A percentile compares a stretch with the other conserved stretches of the same genome.
These are phyloP conservation scores for Monilinia fructicola DNA, from an alignment of 2,329 filamentous ascomycete genomes.

Conservation along the genomic window DNA sequence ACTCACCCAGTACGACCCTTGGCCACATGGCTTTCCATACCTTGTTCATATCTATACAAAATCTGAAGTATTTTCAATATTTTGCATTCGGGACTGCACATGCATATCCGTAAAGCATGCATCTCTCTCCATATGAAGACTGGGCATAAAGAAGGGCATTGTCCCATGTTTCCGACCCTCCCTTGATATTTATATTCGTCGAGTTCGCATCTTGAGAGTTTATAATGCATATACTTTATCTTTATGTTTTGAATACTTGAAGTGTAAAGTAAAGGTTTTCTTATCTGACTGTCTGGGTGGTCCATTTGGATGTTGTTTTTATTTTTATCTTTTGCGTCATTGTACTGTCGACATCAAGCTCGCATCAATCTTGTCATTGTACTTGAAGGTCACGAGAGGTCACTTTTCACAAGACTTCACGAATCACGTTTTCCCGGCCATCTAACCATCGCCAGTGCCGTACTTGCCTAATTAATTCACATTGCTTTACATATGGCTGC, in stretches of 20 bases:
- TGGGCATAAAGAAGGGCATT: background rate
- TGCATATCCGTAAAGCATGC: background rate
- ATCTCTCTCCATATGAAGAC: background rate
- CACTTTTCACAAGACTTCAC: background rate
- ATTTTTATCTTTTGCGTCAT: background rate
- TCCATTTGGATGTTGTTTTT: background rate
- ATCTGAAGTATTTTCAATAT: background rate
- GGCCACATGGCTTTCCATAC: background rate
- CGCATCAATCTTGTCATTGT: background rate
- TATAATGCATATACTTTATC: background rate
- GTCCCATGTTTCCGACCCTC: background rate
- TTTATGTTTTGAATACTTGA: background rate
- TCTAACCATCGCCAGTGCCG: background rate
- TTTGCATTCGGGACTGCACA: background rate
- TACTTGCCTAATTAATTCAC: background rate
- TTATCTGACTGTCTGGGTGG: conserved; percentile 10
- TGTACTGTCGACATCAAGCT: conserved; percentile 8
- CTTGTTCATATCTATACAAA: background rate
- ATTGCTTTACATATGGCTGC: background rate
- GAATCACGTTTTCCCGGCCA: background rate
- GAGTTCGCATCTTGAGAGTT: background rate
- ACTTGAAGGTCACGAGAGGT: background rate
- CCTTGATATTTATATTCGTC: background rate
- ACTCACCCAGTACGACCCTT: background rate
- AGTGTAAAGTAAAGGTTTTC: background rate